Evolutionary conservation across 2,329 filamentous ascomycete species (phyloP).

Genomic region (Phaeosphaeriaceae sp.): DNA sequence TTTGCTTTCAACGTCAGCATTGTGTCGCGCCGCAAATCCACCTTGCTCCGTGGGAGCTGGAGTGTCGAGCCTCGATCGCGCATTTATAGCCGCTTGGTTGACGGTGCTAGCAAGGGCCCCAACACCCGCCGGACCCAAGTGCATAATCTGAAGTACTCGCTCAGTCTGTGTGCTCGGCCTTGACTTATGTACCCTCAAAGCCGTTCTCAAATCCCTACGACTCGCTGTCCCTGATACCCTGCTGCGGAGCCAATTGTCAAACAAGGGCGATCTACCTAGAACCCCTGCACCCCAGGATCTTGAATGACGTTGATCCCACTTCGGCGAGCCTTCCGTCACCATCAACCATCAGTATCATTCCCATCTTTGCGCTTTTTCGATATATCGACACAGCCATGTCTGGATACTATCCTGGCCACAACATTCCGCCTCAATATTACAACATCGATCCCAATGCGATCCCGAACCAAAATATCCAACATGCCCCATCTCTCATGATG

Average conservation of each 20-base stretch:
- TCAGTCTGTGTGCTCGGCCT: conserved; percentile 27
- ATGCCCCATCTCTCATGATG: conserved; percentile 38
- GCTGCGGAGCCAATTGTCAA: conserved; percentile 36
- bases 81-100: conserved; percentile 44
- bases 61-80: conserved; percentile 32
- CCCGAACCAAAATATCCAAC: conserved; percentile 30
- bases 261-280: conserved; percentile 42
- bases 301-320: conserved; percentile 50
- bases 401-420: conserved; percentile 47
- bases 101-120: conserved; percentile 44
- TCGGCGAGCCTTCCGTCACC: conserved; percentile 35
- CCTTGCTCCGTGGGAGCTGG: conserved; percentile 27
- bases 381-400: conserved; percentile 40
- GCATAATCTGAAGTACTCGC: conserved; percentile 34
- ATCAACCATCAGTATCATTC: conserved; percentile 22
- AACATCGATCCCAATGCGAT: conserved; percentile 38
- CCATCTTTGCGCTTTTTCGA: conserved; percentile 24
- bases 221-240: conserved; percentile 36
- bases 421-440: conserved; percentile 47
- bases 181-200: conserved; percentile 20
- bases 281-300: conserved; percentile 40
- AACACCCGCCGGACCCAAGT: conserved; percentile 38
- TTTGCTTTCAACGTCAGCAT: conserved; percentile 37
- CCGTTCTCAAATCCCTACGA: conserved; percentile 24
- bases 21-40: conserved; percentile 36